These are phyloP conservation scores for Angomonas ambiguus DNA, from an alignment of 208 protist genomes.

Conservation along the genomic window DNA sequence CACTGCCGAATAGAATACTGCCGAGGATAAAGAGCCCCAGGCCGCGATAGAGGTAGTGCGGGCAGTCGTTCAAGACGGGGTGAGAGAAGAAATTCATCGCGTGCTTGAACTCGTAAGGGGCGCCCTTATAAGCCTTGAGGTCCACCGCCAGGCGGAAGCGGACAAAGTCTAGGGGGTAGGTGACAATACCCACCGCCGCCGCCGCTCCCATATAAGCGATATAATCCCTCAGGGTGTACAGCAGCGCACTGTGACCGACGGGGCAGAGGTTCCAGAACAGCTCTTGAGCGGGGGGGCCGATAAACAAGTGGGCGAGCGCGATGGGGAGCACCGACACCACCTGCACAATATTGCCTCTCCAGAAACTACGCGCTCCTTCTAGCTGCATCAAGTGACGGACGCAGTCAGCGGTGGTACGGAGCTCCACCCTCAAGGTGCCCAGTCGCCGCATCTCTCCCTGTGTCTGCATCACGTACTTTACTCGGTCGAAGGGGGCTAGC, in stretches of 20 bases:
- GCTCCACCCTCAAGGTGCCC: conserved; percentile 37
- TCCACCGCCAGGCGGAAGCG: conserved; percentile 81
- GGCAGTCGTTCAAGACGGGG: conserved; percentile 52
- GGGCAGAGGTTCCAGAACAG: conserved; percentile 31
- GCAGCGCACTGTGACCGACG: neutral
- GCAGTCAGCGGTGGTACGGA: conserved; percentile 52
- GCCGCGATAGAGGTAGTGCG: conserved; percentile 68
- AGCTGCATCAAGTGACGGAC: conserved; percentile 40
- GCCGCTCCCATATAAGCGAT: conserved; percentile 40
- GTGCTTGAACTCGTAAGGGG: conserved; percentile 60
- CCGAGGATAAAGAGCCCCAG: conserved; percentile 63
- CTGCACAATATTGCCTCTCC: conserved; percentile 80
- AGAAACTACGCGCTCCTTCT: conserved; percentile 63
- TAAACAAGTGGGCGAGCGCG: conserved; percentile 59
- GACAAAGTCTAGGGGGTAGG: conserved; percentile 77
- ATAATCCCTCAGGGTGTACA: conserved; percentile 36
- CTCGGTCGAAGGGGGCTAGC: conserved; percentile 72
- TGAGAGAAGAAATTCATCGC: conserved; percentile 76
- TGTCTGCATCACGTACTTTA: conserved; percentile 81
- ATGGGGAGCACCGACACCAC: conserved; percentile 65
- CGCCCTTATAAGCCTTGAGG: conserved; percentile 42
- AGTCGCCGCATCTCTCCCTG: conserved; percentile 63
- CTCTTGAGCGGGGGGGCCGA: conserved; percentile 47
- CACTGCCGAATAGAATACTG: conserved; percentile 48
- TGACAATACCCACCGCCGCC: conserved; percentile 42